Conservation (phyloP, 148 eudicot species). For the Spergularia marina region DNA sequence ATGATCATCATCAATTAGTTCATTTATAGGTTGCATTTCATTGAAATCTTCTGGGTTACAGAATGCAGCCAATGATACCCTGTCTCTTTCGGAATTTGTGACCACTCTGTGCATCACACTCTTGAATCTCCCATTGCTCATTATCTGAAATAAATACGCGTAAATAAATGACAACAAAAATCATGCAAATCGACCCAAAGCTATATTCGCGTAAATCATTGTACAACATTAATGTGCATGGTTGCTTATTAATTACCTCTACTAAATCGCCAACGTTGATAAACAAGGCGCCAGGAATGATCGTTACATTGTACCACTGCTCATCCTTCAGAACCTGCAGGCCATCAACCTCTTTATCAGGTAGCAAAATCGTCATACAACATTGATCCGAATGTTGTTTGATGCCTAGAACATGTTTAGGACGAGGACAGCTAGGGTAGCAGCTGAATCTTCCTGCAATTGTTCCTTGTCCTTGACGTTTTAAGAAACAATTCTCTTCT, state of each 20-base stretch:
- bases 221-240: too few relatives aligned
- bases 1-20: conserved; percentile 23
- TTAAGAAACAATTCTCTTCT: conserved; percentile 38
- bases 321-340: conserved; percentile 50
- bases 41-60: conserved; percentile 26
- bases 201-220: too few relatives aligned
- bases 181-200: too few relatives aligned
- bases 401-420: conserved; percentile 43
- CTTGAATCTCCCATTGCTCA: conserved; percentile 41
- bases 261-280: conserved; percentile 49
- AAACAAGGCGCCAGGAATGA: conserved; percentile 42
- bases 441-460: conserved; percentile 35
- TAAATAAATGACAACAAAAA: not conserved
- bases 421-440: conserved; percentile 50
- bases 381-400: conserved; percentile 55
- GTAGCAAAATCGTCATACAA: conserved; percentile 27
- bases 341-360: conserved; percentile 49
- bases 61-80: conserved; percentile 40
- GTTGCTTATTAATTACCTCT: conserved; percentile 33
- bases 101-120: conserved; percentile 18
- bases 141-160: conserved; percentile 30
- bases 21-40: conserved; percentile 35
- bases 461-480: conserved; percentile 29
- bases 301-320: conserved; percentile 48
- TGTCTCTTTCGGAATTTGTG: conserved; percentile 31